Conservation (phyloP, 1,284 basidiomycete genomes). For the Leccinum subrobustum region DNA sequence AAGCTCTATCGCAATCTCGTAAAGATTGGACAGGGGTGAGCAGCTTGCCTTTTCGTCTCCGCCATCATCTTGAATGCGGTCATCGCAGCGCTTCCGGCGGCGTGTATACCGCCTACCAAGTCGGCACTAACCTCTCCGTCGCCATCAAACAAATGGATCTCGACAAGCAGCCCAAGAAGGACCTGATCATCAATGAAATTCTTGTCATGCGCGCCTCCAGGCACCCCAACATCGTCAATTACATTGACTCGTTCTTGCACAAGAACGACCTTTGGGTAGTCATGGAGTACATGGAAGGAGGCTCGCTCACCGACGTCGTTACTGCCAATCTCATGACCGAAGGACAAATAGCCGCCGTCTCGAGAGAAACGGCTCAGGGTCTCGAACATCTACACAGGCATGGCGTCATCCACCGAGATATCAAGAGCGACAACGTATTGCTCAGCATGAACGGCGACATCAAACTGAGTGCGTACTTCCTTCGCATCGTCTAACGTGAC, state of each 20-base stretch:
- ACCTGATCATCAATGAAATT: slow-evolving; percentile 99
- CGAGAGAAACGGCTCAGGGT: slow-evolving; percentile 87
- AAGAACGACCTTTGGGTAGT: slow-evolving; percentile 99
- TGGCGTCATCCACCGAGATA: slow-evolving; percentile 96
- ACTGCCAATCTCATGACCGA: slow-evolving; percentile 96
- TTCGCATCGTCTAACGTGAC: neutral
- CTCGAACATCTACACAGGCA: slow-evolving; percentile 91
- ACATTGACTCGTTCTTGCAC: slow-evolving; percentile 96
- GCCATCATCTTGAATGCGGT: neutral
- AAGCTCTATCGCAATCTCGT: slow-evolving; percentile 88
- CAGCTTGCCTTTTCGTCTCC: slow-evolving; percentile 12
- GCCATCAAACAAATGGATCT: slow-evolving; percentile 99
- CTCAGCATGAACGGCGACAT: slow-evolving; percentile 93
- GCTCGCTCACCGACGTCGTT: slow-evolving; percentile 91
- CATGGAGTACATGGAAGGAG: slow-evolving; percentile 99
- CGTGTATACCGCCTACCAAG: slow-evolving; percentile 97
- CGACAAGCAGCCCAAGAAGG: slow-evolving; percentile 99
- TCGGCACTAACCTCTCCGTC: slow-evolving; percentile 89
- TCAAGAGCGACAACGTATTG: slow-evolving; percentile 97
- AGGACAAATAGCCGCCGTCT: slow-evolving; percentile 93
- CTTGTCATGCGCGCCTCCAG: slow-evolving; percentile 96
- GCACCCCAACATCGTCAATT: slow-evolving; percentile 99
- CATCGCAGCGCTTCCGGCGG: slow-evolving; percentile 85
- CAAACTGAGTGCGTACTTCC: slow-evolving; percentile 81
- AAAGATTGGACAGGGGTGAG: slow-evolving; percentile 97